A percentile compares a stretch with the other conserved stretches of the same genome.
These are phyloP conservation scores for Arthroderma sp. DNA, from an alignment of 2,329 filamentous ascomycete species.

Conservation along the genomic window DNA sequence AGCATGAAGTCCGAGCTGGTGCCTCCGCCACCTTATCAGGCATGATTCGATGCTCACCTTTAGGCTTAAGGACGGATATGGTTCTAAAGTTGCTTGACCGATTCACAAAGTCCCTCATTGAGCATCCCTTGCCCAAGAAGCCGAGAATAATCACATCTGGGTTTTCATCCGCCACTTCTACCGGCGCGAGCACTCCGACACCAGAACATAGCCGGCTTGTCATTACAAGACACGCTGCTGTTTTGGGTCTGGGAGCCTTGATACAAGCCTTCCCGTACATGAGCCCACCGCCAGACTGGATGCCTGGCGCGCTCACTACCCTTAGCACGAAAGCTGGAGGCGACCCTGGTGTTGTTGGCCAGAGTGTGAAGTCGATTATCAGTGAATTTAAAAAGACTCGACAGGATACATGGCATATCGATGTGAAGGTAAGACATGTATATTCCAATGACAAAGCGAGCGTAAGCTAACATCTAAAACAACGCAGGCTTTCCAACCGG, in stretches of 20 bases:
- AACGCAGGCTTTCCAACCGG: conserved; percentile 67
- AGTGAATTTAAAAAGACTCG: conserved; percentile 99
- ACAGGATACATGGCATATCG: conserved; percentile 96
- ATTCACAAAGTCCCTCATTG: conserved; percentile 63
- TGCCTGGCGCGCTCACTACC: conserved; percentile 80
- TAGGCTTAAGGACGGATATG: conserved; percentile 61
- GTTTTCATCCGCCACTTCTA: conserved; percentile 30
- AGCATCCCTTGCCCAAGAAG: conserved; percentile 76
- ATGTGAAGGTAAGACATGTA: conserved; percentile 67
- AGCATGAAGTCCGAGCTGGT: conserved; percentile 86
- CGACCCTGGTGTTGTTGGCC: conserved; percentile 84
- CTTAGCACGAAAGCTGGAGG: conserved; percentile 74
- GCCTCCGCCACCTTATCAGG: conserved; percentile 88
- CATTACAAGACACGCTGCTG: conserved; percentile 73
- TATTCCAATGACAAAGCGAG: conserved; percentile 1
- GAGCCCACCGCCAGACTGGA: conserved; percentile 81
- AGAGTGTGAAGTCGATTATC: conserved; percentile 84
- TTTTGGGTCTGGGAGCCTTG: conserved; percentile 77
- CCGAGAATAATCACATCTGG: conserved; percentile 24
- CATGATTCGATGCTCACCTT: conserved; percentile 93
- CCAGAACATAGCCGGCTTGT: conserved; percentile 57
- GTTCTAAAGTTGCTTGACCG: conserved; percentile 62
- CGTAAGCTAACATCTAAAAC: conserved; percentile 2
- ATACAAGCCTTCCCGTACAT: conserved; percentile 95
- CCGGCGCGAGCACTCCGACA: conserved; percentile 35